phyloP scores from a whole-genome alignment of 2,329 filamentous ascomycete genomes.

The Setomelanomma holmii region DNA sequence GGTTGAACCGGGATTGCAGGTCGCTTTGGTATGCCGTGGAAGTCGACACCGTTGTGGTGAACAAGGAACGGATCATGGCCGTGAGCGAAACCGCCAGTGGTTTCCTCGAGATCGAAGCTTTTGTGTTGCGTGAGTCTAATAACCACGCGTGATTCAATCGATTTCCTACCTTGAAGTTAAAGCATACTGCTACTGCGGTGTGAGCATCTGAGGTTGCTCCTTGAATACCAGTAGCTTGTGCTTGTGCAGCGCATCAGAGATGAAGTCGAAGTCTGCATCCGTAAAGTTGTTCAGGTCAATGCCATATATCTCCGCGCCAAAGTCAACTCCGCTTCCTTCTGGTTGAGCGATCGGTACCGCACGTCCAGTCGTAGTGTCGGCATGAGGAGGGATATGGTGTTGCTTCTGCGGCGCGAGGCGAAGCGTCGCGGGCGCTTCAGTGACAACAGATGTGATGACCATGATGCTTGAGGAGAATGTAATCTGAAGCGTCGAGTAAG shows the following conservation, averaged over 20 bases:
- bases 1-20: conserved; percentile 17
- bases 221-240: conserved; percentile 17
- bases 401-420: not conserved
- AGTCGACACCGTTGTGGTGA: conserved; percentile 11
- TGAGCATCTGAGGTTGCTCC: conserved; percentile 14
- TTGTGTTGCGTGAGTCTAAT: not conserved
- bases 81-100: conserved; percentile 16
- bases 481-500: no score
- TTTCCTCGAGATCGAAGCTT: conserved; percentile 18
- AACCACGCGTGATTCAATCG: no score
- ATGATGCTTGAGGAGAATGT: not conserved
- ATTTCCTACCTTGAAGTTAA: conserved; percentile 9
- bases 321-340: conserved; percentile 9
- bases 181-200: conserved; percentile 12
- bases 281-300: conserved; percentile 20
- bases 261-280: conserved; percentile 15
- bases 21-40: conserved; percentile 15
- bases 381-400: conserved; percentile 8
- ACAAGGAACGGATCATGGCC: conserved; percentile 14
- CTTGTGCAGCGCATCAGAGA: conserved; percentile 10
- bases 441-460: not conserved
- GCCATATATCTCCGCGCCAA: conserved; percentile 16
- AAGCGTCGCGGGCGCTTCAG: not conserved
- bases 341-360: conserved; percentile 8
- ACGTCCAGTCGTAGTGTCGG: conserved; percentile 7